phyloP scores from a whole-genome alignment of 192 early-diverging fungal species.

The Podila epicladia region DNA sequence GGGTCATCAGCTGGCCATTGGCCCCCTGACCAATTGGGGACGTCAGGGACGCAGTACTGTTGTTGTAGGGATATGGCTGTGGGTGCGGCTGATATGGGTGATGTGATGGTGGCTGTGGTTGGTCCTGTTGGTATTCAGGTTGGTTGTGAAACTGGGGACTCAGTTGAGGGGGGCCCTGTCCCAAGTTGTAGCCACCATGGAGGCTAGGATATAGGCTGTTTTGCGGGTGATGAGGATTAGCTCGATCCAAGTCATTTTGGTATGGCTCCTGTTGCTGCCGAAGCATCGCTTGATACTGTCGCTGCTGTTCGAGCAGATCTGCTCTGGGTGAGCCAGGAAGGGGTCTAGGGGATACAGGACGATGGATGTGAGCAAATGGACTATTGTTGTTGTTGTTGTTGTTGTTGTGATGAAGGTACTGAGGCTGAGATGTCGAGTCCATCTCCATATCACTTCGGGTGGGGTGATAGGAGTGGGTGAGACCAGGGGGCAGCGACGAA shows the following conservation, averaged over 20 bases:
- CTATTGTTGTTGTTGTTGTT: conserved; percentile 15
- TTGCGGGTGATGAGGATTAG: not conserved
- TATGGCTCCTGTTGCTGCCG: not conserved
- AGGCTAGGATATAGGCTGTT: not conserved
- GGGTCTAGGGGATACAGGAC: not conserved
- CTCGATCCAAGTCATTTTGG: not conserved
- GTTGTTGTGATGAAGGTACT: not conserved
- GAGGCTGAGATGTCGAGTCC: not conserved
- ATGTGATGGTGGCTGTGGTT: conserved; percentile 14
- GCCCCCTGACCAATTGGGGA: not conserved
- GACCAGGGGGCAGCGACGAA: not conserved
- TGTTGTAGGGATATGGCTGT: not conserved
- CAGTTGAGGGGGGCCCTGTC: not conserved
- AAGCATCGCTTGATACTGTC: not conserved
- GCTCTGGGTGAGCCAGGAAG: not conserved
- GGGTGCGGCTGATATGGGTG: conserved; percentile 2
- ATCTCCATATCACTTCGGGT: not conserved
- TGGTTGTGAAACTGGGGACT: not conserved
- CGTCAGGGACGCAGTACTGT: not conserved
- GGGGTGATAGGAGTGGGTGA: not conserved
- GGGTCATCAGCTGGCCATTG: conserved; percentile 26
- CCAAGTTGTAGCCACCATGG: no score
- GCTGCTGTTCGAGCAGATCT: not conserved
- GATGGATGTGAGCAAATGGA: not conserved
- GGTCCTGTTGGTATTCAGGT: not conserved